Evolutionary conservation across 306 rosid species (phyloP).

Genomic region (Sechiopsis laciniata): DNA sequence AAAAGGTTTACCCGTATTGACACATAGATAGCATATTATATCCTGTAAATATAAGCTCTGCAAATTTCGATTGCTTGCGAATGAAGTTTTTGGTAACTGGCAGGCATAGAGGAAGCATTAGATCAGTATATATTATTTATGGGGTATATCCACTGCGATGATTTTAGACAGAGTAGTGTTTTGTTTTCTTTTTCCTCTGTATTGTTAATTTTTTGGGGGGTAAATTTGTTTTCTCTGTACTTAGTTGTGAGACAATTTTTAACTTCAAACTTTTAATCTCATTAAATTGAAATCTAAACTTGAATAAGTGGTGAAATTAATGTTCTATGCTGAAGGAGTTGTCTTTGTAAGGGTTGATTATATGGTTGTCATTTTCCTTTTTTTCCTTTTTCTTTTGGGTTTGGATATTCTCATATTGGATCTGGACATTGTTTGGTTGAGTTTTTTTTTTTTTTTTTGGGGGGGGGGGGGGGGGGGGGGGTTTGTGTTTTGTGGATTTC

Average conservation of each 20-base stretch:
- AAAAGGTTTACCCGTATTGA: constrained; percentile 27
- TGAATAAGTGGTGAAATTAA: constrained; percentile 17
- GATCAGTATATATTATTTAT: constrained; percentile 16
- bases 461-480: too few species aligned
- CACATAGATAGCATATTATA: constrained; percentile 24
- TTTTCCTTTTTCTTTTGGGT: neutral
- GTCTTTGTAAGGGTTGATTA: neutral
- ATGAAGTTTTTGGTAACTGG: too few species aligned
- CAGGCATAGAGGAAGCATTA: neutral
- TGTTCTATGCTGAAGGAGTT: neutral
- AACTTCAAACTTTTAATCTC: neutral
- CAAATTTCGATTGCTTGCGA: neutral
- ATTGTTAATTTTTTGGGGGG: neutral
- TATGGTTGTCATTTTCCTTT: neutral
- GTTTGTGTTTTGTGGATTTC: constrained; percentile 1
- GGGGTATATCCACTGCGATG: constrained; percentile 1
- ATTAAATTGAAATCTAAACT: neutral
- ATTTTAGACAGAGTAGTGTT: constrained; percentile 15
- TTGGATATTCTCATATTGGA: neutral
- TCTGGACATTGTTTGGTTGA: neutral
- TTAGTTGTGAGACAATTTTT: neutral
- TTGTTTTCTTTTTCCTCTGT: neutral
- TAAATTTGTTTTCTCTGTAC: neutral
- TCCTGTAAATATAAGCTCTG: constrained; percentile 23
- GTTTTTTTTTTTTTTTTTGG: neutral